Base-by-base conservation (phyloP, 1,284 basidiomycete genomes). In the Ustilago esculenta region DNA sequence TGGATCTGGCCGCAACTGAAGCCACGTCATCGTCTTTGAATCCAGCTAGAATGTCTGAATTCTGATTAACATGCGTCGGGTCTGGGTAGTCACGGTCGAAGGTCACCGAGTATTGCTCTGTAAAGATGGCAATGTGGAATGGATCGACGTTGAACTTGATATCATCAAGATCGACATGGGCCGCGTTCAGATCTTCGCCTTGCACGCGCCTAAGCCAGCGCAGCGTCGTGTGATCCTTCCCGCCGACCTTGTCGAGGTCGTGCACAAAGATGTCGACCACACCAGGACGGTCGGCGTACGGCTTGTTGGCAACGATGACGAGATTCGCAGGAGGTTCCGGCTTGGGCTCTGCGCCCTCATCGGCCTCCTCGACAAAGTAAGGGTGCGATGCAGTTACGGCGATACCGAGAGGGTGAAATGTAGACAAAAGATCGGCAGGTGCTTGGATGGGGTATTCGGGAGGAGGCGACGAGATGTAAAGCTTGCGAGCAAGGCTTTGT, bases 241-340 rank as follows among this genome's bases (percentile, higher is more conserved):
- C 47, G n/a, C 61, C 60, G 25, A 57, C 25, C 41, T 53, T 53
- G 51, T 67, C 59, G 11, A 75, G 50, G 32, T 73, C 59, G 43
- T 75, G 73, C 0, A 75, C 71, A 34, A 75, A 73, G 21, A 72
- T 48, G 25, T 75, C 73, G 12, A 75, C 49, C 11, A 75, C 71
- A 32, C 71, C 67, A 2, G 60, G 48, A 5, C 45, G 46, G 21
- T 64, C 51, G 9, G 63, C 51, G 9, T 63, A 60, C 14, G 73
- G 73, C 41, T 75, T 65, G 46, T 73, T 73, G 27, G 72, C 57
- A 12, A 75, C 68, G 12, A 75, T 24, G 4, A 75, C 44, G 2
- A 73, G 45, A 14, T 73, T 56, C 4, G 67, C 59, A 18, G 67
- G 60, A 4, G 67, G 67, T 34, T 36, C 29, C 2, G 59, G 59